Evolutionary conservation across 23 red algal species (phyloP), one percentile per base, ranked within the genome.

Genomic region (Gracilariopsis chorda): DNA sequence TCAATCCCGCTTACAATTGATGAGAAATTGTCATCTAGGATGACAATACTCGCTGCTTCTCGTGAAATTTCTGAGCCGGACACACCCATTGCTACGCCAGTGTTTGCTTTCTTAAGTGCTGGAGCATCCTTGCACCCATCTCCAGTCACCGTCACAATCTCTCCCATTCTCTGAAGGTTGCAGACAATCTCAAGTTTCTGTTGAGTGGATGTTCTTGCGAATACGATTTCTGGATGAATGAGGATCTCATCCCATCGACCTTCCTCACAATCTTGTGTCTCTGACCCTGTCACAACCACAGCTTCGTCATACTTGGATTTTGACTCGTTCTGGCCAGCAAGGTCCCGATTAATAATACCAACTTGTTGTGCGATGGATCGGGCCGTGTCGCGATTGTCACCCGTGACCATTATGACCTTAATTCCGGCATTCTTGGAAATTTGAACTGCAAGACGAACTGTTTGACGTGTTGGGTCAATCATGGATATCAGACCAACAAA

Each of bases 111-210:
- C 52, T 80, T 78, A 8, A 98, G 77, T 11, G 95, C 95, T 4
- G 95, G 95, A 12, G 95, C 95, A 60, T 98, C 95, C 51, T 98
- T 98, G 58, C 93, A 92, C 36, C 95, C 95, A 82, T 98, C 95
- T 48, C 95, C 95, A 30, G 95, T 98, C 33, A 90, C 92, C 14
- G 95, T 93, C 23, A 98, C 95, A 27, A 98, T 48, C 28, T 94
- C 75, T 41, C 78, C 82, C n/a, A 33, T 53, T 13, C 45, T 35
- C 73, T 94, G 95, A 32, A 98, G 62, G 21, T 78, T 68, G 30
- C 56, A 28, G 24, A 98, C 95, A 39, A 98, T 92, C 20, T 78
- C 61, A 46, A 94, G 84, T 44, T 98, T 98, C 68, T 91, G 83
- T 51, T 81, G 53, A 7, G 95, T 91, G 59, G 91, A 88, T 10